A percentile compares a stretch with the other conserved stretches of the same genome.
phyloP scores from a whole-genome alignment of 2,329 filamentous ascomycete species.

The Sporothrix phasma region DNA sequence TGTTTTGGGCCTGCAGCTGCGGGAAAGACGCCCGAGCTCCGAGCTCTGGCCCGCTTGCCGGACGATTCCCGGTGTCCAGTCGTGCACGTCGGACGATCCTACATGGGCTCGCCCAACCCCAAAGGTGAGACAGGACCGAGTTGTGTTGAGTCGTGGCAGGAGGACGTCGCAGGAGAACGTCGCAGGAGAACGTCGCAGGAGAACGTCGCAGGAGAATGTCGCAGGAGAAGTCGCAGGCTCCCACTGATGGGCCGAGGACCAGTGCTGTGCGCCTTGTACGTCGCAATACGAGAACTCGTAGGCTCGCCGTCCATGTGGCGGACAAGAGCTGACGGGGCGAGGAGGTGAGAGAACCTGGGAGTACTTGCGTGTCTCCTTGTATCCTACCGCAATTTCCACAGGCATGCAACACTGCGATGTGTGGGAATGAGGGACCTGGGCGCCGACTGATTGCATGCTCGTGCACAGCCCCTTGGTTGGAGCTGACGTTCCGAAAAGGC shows the following conservation, averaged over 20 bases:
- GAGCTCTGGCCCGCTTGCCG: not conserved
- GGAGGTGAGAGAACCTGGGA: not conserved
- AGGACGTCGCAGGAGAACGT: too few species aligned
- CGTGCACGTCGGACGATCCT: too few species aligned
- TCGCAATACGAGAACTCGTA: not conserved
- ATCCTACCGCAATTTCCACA: not conserved
- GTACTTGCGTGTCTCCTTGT: not conserved
- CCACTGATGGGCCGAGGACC: not conserved
- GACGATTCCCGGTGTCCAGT: not conserved
- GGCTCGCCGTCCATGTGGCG: not conserved
- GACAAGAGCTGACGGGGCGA: too few species aligned
- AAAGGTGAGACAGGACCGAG: not conserved
- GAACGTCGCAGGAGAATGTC: too few species aligned
- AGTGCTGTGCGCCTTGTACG: not conserved
- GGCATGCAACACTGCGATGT: too few species aligned
- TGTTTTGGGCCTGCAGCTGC: not conserved
- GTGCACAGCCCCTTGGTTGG: constrained; percentile 10
- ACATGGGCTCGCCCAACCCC: too few species aligned
- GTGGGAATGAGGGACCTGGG: not conserved
- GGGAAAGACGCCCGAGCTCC: not conserved
- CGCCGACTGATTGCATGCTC: not conserved
- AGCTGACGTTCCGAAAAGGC: not conserved
- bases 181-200: too few species aligned
- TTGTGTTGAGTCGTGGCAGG: not conserved
- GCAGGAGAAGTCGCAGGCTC: too few species aligned